These are phyloP conservation scores for Dovyalis caffra DNA, from an alignment of 345 rosid genomes.

Conservation along the genomic window DNA sequence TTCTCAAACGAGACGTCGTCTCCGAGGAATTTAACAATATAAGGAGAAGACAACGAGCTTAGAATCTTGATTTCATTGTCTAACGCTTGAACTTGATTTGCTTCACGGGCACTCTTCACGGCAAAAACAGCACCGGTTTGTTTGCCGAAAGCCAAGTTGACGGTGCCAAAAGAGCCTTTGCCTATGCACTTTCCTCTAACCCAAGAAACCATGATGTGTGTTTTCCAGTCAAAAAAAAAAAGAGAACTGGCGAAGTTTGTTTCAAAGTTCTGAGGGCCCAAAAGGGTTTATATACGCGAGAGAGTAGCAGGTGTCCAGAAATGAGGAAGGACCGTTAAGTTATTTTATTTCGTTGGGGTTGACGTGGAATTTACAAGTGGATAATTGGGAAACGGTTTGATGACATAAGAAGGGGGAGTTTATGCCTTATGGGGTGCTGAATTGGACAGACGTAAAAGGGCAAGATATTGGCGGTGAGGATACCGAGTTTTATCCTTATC, in stretches of 20 bases:
- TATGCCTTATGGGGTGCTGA: background rate
- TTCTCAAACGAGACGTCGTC: slow-evolving; percentile 46
- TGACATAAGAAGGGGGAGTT: slow-evolving; percentile 16
- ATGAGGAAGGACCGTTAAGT: background rate
- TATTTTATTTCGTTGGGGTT: background rate
- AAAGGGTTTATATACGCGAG: slow-evolving; percentile 9
- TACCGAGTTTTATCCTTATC: slow-evolving; percentile 42
- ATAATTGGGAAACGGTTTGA: slow-evolving; percentile 24
- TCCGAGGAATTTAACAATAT: slow-evolving; percentile 48
- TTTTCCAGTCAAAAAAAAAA: background rate
- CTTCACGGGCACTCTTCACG: slow-evolving; percentile 48
- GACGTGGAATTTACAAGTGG: slow-evolving; percentile 23
- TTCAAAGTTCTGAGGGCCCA: slow-evolving; percentile 12
- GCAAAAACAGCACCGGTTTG: slow-evolving; percentile 49
- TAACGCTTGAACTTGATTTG: slow-evolving; percentile 38
- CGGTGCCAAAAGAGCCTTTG: slow-evolving; percentile 62
- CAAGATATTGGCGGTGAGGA: background rate
- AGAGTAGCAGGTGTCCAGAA: background rate
- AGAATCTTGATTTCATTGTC: slow-evolving; percentile 61
- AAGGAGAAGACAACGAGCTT: slow-evolving; percentile 43
- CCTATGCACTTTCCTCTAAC: slow-evolving; percentile 51
- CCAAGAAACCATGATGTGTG: slow-evolving; percentile 39
- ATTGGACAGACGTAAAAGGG: slow-evolving; percentile 5
- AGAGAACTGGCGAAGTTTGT: background rate
- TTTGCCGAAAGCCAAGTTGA: slow-evolving; percentile 38